These are phyloP conservation scores for Mycena metata DNA, from an alignment of 768 basidiomycete genomes.

Conservation along the genomic window DNA sequence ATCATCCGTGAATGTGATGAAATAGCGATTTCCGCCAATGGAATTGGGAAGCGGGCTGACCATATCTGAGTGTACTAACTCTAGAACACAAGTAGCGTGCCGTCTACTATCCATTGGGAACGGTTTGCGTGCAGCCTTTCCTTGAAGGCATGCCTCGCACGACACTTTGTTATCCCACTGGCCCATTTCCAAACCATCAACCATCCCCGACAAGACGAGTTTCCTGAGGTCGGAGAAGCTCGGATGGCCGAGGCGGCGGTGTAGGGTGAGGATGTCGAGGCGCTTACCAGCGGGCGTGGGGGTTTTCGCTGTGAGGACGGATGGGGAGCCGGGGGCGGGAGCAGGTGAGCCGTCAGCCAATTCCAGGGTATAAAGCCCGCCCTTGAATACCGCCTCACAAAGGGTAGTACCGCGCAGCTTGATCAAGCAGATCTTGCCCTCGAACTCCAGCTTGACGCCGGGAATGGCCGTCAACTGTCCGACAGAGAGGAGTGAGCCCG, in stretches of 20 bases:
- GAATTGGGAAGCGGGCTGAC: not conserved
- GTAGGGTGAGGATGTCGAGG: not conserved
- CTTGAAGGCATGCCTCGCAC: not conserved
- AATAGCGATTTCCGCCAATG: not conserved
- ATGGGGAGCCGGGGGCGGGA: not conserved
- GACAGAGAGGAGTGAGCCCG: not conserved
- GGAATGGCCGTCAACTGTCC: slow-evolving; percentile 3
- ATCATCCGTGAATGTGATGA: too few relatives aligned
- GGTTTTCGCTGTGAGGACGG: not conserved
- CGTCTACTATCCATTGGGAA: not conserved
- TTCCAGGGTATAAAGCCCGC: not conserved
- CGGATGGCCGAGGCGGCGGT: not conserved
- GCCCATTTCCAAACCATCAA: not conserved
- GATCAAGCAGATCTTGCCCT: not conserved
- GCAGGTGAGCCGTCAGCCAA: not conserved
- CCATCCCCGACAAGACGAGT: not conserved
- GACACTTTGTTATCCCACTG: not conserved
- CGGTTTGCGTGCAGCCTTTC: not conserved
- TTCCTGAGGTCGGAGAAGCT: not conserved
- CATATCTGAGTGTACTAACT: not conserved
- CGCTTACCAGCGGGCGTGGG: slow-evolving; percentile 1
- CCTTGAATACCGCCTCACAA: not conserved
- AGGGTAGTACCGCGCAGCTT: not conserved
- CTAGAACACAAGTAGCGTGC: not conserved
- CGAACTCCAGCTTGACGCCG: slow-evolving; percentile 4